Evolutionary conservation across 345 rosid genomes (phyloP).

Genomic region (Nasturtium officinale): DNA sequence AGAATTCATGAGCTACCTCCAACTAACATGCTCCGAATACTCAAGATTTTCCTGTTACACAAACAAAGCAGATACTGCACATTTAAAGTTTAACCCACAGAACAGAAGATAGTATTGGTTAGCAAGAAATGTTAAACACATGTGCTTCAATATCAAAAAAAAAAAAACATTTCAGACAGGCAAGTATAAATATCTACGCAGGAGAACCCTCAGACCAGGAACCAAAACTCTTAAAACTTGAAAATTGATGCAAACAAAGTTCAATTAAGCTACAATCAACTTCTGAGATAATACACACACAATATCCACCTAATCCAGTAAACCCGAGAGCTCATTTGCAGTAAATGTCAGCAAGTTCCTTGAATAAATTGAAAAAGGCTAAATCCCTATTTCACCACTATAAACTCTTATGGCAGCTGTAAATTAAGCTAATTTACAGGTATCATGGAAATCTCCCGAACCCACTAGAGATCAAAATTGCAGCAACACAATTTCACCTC

Average conservation of each 20-base stretch:
- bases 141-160: not conserved
- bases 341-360: constrained; percentile 1
- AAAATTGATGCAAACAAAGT: not conserved
- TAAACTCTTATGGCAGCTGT: not conserved
- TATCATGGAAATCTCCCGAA: constrained; percentile 9
- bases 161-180: not conserved
- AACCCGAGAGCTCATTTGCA: constrained; percentile 15
- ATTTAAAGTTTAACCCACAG: not conserved
- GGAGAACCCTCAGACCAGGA: not conserved
- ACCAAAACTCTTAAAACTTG: not conserved
- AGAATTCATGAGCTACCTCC: constrained; percentile 43
- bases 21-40: constrained; percentile 26
- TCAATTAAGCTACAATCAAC: not conserved
- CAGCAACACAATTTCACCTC: constrained; percentile 13
- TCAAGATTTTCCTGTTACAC: constrained; percentile 21
- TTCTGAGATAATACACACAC: constrained; percentile 3
- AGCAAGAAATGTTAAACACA: not conserved
- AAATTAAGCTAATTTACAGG: not conserved
- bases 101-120: not conserved
- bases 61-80: constrained; percentile 3
- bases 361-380: not conserved
- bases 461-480: constrained; percentile 42
- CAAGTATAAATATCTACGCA: not conserved
- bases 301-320: constrained; percentile 5
- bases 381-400: constrained; percentile 10